phyloP scores from a whole-genome alignment of 164 flowering plant species.

The Chimonanthus salicifolius region DNA sequence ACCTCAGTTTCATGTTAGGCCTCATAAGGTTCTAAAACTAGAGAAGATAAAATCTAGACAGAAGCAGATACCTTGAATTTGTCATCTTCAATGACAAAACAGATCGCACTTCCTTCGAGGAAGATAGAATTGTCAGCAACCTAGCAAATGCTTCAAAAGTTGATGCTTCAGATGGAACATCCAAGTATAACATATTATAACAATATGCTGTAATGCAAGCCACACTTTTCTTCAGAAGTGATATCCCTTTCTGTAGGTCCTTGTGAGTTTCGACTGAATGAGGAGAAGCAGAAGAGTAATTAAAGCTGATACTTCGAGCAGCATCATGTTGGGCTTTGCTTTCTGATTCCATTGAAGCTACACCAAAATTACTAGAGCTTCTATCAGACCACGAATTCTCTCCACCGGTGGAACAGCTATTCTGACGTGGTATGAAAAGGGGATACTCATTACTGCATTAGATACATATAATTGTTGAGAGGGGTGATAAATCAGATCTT shows the following conservation, averaged over 20 bases:
- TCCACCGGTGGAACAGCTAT: slow-evolving; percentile 61
- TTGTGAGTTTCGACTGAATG: slow-evolving; percentile 81
- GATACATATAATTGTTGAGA: slow-evolving; percentile 9
- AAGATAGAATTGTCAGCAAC: slow-evolving; percentile 72
- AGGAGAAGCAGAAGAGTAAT: slow-evolving; percentile 71
- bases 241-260: slow-evolving; percentile 94
- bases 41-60: neutral
- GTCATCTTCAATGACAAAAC: slow-evolving; percentile 63
- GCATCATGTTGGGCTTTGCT: slow-evolving; percentile 59
- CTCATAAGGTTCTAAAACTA: neutral
- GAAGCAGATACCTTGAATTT: slow-evolving; percentile 59
- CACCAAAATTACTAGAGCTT: slow-evolving; percentile 87
- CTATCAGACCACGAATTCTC: slow-evolving; percentile 90
- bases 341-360: slow-evolving; percentile 86
- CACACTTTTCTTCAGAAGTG: slow-evolving; percentile 94
- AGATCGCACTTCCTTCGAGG: slow-evolving; percentile 81
- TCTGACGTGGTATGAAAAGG: slow-evolving; percentile 90
- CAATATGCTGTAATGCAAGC: slow-evolving; percentile 89
- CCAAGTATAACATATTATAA: slow-evolving; percentile 67
- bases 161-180: slow-evolving; percentile 73
- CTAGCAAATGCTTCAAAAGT: slow-evolving; percentile 94
- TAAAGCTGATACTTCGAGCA: slow-evolving; percentile 64
- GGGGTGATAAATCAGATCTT: slow-evolving; percentile 1
- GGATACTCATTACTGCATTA: slow-evolving; percentile 87
- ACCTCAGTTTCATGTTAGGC: no score